Conservation (phyloP, 192 early-diverging fungal species). For the Piromyces sp. region DNA sequence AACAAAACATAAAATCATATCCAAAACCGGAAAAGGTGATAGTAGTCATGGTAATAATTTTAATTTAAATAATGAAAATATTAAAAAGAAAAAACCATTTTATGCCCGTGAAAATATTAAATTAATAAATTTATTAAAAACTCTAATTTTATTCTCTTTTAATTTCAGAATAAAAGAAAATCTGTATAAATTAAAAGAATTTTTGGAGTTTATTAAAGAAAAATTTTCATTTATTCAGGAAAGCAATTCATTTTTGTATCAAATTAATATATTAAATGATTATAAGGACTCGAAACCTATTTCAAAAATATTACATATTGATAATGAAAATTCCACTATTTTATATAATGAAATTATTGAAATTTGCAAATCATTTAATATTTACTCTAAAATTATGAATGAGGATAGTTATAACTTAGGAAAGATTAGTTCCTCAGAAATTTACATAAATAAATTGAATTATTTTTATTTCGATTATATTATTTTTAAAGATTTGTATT, state of each 20-base stretch:
- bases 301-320: neutral
- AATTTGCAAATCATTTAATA: neutral
- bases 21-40: too few relatives aligned
- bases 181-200: neutral
- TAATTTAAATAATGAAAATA: too few relatives aligned
- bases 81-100: neutral
- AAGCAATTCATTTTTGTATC: neutral
- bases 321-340: neutral
- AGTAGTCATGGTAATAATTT: too few relatives aligned
- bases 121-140: neutral
- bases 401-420: neutral
- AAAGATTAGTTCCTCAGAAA: neutral
- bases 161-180: neutral
- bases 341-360: neutral
- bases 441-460: neutral
- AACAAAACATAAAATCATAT: too few relatives aligned
- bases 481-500: neutral
- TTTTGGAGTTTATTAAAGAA: neutral
- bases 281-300: neutral
- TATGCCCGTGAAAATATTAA: neutral
- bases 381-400: neutral
- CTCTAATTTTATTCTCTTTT: neutral
- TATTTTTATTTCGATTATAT: neutral
- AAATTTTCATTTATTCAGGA: neutral
- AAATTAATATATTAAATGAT: neutral